Base-by-base conservation (phyloP, 2,329 filamentous ascomycete species). In the Aspergillus hortae region DNA sequence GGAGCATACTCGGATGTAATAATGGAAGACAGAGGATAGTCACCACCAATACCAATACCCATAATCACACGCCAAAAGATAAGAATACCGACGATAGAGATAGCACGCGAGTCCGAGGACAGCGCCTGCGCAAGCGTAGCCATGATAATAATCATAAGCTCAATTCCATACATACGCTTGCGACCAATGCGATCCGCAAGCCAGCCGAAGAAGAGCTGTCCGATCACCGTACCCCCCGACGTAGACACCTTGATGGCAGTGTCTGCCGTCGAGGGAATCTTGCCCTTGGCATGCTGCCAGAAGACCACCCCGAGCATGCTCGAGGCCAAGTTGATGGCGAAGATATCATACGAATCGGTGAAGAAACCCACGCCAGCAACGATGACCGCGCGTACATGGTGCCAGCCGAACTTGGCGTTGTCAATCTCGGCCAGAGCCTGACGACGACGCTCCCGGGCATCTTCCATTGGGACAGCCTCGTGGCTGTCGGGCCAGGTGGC, bases 291-390 rank as follows among this genome's bases (percentile, higher is more conserved):
- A 53, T 75, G 77, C 56, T 81, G 77, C 82, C 81, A 91, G 77
- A 88, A 92, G 59, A 91, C 88, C 45, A 92, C 84, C 40, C 89
- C 89, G 46, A 92, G 69, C 87, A 92, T 90, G 56, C 82, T 80
- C 25, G 87, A 89, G 57, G 87, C 77, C 65, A 90, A 77, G 57
- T 85, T 87, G 61, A 88, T 86, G 65, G 86, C 85, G 70, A 94
- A 94, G 74, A 91, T 89, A 66, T 88, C 86, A 72, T 92, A 92
- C 11, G 88, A 88, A 67, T 92, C 90, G 14, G 89, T 92, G 73
- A 94, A 94, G 82, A 95, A 94, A 61, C 89, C 90, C 56, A 92
- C 87, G 62, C 90, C 89, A 27, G 89, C 89, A 21, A 92, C 89
- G 7, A 89, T 74, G 49, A 89, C 82, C 52, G 89, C 87, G 38